Percentiles rank a stretch among this genome's conserved stretches.
phyloP scores from a whole-genome alignment of 345 rosid genomes.

The Eucalyptus regnans region DNA sequence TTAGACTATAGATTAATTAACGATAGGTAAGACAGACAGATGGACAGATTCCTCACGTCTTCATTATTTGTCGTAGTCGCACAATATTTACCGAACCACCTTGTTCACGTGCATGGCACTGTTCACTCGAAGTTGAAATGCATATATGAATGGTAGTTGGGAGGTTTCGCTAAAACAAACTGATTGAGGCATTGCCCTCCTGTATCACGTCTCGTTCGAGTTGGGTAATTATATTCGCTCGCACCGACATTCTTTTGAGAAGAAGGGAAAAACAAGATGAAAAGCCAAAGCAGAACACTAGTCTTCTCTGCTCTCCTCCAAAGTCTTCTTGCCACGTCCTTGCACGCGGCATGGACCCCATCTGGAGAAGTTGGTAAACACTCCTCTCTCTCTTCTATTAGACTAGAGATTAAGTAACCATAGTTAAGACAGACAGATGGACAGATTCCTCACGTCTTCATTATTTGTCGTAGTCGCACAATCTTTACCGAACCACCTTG shows the following conservation, averaged over 20 bases:
- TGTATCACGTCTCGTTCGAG: background rate
- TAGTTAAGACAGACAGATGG: background rate
- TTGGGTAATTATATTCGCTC: background rate
- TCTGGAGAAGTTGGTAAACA: constrained; percentile 19
- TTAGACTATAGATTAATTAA: too few species aligned
- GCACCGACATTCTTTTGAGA: background rate
- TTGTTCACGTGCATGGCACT: background rate
- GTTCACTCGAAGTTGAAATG: background rate
- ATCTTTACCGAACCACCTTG: background rate
- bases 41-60: background rate
- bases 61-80: fast-evolving
- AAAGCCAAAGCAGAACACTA: background rate
- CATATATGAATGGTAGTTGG: background rate
- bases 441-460: background rate
- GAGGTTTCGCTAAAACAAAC: background rate
- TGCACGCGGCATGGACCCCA: background rate
- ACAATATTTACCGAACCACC: background rate
- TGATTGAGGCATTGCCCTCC: background rate
- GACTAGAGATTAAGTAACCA: background rate
- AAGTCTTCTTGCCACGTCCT: background rate
- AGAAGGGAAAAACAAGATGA: background rate
- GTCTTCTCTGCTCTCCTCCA: background rate
- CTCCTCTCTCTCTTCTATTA: background rate
- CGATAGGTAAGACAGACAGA: background rate
- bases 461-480: background rate